These are phyloP conservation scores for Coix lacrymajobi DNA, from an alignment of 176 grass and related monocot genomes.

Conservation along the genomic window DNA sequence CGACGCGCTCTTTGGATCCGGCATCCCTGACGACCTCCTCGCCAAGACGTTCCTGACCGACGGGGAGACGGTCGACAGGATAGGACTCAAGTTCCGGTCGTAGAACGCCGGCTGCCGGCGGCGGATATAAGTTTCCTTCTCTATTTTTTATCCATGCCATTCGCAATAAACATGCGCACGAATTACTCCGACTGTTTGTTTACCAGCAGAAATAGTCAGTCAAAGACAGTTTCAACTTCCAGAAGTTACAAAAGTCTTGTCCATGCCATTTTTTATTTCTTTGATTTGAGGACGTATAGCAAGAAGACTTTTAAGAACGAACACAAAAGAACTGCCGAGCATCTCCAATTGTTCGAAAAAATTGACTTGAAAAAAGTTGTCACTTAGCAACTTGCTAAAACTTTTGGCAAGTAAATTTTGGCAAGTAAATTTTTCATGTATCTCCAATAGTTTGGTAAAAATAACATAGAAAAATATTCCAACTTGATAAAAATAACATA, in stretches of 20 bases:
- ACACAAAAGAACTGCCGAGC: too few species aligned
- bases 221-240: background rate
- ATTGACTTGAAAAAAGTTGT: too few species aligned
- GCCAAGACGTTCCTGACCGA: constrained; percentile 47
- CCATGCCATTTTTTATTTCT: background rate
- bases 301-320: too few species aligned
- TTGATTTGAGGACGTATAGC: too few species aligned
- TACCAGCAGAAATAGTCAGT: background rate
- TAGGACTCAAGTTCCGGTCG: constrained; percentile 27
- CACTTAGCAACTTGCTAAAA: too few species aligned
- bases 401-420: too few species aligned
- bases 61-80: background rate
- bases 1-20: constrained; percentile 27
- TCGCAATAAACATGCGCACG: background rate
- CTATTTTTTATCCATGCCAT: background rate
- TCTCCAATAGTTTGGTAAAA: too few species aligned
- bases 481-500: too few species aligned
- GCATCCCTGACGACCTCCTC: constrained; percentile 40
- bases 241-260: background rate
- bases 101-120: background rate
- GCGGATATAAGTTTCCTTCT: too few species aligned
- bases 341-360: too few species aligned
- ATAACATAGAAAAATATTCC: too few species aligned
- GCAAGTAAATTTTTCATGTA: too few species aligned
- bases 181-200: background rate